A percentile compares a stretch with the other conserved stretches of the same genome.
Evolutionary conservation across 768 basidiomycete genomes (phyloP).

Genomic region (Pulveroboletus sp.): DNA sequence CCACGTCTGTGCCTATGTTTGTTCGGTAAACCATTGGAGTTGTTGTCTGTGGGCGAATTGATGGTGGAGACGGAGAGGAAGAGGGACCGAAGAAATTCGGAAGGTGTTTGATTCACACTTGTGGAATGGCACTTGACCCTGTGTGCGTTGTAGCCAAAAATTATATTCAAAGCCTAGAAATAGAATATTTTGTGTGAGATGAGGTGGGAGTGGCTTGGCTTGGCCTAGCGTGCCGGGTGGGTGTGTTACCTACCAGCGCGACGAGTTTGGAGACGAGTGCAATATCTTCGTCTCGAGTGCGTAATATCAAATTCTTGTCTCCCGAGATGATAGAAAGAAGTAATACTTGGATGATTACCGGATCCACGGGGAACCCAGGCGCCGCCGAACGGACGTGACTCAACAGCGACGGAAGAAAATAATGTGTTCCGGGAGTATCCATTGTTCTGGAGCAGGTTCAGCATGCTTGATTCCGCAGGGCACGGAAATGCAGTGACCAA

Average conservation of each 20-base stretch:
- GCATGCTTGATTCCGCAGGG: too few relatives aligned
- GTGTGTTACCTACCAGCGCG: slow-evolving; percentile 42
- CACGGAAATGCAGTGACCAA: too few relatives aligned
- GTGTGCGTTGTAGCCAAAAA: slow-evolving; percentile 60
- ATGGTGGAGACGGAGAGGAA: slow-evolving; percentile 31
- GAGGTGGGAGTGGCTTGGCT: slow-evolving; percentile 4
- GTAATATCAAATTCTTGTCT: slow-evolving; percentile 61
- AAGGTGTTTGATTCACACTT: slow-evolving; percentile 15
- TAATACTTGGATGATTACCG: slow-evolving; percentile 61
- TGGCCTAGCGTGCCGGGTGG: neutral
- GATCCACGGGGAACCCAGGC: slow-evolving; percentile 56
- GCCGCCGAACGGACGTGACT: slow-evolving; percentile 42
- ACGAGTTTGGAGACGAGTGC: slow-evolving; percentile 55
- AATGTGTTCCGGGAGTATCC: slow-evolving; percentile 38
- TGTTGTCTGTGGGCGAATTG: slow-evolving; percentile 16
- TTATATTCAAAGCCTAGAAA: slow-evolving; percentile 51
- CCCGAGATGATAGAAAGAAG: slow-evolving; percentile 64
- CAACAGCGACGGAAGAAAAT: slow-evolving; percentile 51
- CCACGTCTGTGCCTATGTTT: slow-evolving; percentile 19
- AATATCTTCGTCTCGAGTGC: slow-evolving; percentile 65
- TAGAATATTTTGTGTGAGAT: slow-evolving; percentile 8
- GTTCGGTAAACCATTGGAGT: slow-evolving; percentile 4
- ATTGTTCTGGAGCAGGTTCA: neutral
- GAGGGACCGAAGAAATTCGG: slow-evolving; percentile 35
- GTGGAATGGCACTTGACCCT: slow-evolving; percentile 48